Evolutionary conservation across 192 early-diverging fungal species (phyloP), one percentile per base, ranked within the genome.

Genomic region (Coemansia aciculifera): DNA sequence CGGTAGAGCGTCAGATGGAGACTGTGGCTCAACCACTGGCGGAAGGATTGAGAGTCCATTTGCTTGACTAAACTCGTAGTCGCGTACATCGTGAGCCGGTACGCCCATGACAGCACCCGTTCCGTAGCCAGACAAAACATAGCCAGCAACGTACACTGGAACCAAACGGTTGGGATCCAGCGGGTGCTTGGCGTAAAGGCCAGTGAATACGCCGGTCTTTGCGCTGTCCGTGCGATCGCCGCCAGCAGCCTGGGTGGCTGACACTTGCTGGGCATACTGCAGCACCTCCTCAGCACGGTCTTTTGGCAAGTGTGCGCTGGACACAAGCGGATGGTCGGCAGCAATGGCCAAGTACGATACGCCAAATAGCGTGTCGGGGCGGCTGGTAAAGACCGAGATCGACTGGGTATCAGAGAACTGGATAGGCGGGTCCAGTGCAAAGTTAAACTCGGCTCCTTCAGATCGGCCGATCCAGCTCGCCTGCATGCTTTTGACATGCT

Each of bases 381-480:
- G 71, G 40, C 87, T 92, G 17, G 92, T 94, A 62, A 94, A 94
- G 6, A 92, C 91, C 27, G 86, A 78, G 12, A 92, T 67, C 46
- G 71, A 38, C 32, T 21, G 5, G 21, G 43, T 21, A 3, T 44
- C 32, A 3, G 51, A 13, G 11, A 0, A 15, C 19, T 13, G 32
- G 31, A 21, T 32, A 1, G 27, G 37, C 5, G 4, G 4, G 23
- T 67, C 67, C 19, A 86, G 66, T 5, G 23, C 32, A 67, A 91
- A 93, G 34, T 81, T 79, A 65, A 93, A 86, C 62, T 91, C 89
- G 5, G 89, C 90, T 32, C 96, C 94, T 36, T 85, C 85, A 12
- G 91, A 92, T 64, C 90, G 91, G 3, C 94, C 93, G 40, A 98
- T 98, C 96, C 96, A 98, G 75, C 95, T 91, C 24, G 81, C 42